Base-by-base conservation (phyloP, 164 flowering plant species). In the Magnolia changhungtana region DNA sequence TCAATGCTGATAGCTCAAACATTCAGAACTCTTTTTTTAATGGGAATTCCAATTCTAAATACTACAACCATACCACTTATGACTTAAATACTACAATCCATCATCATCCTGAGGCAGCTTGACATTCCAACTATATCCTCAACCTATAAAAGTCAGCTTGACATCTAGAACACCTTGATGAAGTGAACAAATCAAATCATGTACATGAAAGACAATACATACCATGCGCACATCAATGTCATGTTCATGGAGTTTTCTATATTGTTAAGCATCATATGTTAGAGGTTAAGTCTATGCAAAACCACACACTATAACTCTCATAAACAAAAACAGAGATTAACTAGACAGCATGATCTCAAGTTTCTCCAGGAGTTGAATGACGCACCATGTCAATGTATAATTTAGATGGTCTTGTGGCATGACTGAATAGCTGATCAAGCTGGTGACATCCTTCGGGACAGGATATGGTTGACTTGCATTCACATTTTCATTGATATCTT, bases 391-490 rank as follows among this genome's bases (percentile, higher is more conserved):
- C 74, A 96, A 77, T 66, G 89, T 89, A 72, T 96, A 96, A 80
- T 92, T 92, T 50, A 96, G 87, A 83, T 92, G 99, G 84, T 96
- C 98, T 71, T 91, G 97, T 71, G 98, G 99, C 98, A 96, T 92
- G 72, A 92, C 97, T 51, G 98, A 90, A 85, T 90, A 88, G 69
- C 88, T 89, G 76, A 90, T 88, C 86, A 92, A 81, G 23, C 93
- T 80, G 75, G 82, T 86, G 31, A 84, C 85, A 81, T 94, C 98
- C 85, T 96, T 96, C 21, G 97, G 98, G 21, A 96, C 51, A 72
- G 99, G 99, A 79, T 96, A 96, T n/a, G 97, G 99, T 20, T 81
- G 85, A 77, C 97, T 84, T 8, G 85, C 88, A 76, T 87, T 80
- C 66, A 89, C 82, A 66, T 89, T 83, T 72, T 92, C 97, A 85